A percentile compares a stretch with the other conserved stretches of the same genome.
Conservation (phyloP, 2,329 filamentous ascomycete genomes). For the Arthrobotrys pseudoclavata region DNA sequence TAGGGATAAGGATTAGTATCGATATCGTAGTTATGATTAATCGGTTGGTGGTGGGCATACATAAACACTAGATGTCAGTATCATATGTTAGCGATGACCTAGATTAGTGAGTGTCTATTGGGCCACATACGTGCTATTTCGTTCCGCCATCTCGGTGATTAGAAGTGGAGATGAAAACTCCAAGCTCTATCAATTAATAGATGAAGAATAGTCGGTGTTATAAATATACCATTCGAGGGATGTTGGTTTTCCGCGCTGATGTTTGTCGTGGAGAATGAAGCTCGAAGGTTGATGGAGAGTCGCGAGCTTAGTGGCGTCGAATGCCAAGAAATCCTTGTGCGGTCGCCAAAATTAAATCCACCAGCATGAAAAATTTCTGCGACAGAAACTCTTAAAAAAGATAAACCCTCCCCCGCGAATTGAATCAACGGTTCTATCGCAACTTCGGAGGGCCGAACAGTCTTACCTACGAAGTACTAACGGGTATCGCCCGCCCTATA, state of each 20-base stretch:
- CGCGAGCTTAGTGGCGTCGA: slow-evolving; percentile 32
- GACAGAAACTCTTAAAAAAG: slow-evolving; percentile 28
- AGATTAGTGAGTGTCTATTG: background rate
- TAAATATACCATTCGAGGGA: slow-evolving; percentile 28
- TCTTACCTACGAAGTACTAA: background rate
- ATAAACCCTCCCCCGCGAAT: background rate
- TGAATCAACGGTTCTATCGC: slow-evolving; percentile 2
- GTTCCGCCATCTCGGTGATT: slow-evolving; percentile 49
- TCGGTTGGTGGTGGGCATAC: slow-evolving; percentile 41
- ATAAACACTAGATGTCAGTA: slow-evolving; percentile 52
- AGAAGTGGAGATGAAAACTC: background rate
- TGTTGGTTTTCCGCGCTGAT: background rate
- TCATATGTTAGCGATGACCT: slow-evolving; percentile 41
- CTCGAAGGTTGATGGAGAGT: slow-evolving; percentile 18
- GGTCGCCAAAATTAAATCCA: slow-evolving; percentile 35
- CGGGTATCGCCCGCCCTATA: background rate
- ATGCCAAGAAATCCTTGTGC: slow-evolving; percentile 56
- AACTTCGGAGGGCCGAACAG: background rate
- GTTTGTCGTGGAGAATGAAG: slow-evolving; percentile 23
- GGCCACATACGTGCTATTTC: slow-evolving; percentile 48
- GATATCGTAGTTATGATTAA: background rate
- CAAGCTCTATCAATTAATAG: background rate
- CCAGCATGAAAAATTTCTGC: slow-evolving; percentile 53
- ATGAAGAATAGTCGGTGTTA: slow-evolving; percentile 2
- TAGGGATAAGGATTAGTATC: slow-evolving; percentile 64